Evolutionary conservation across 805 yeast species (phyloP), one percentile per base, ranked within the genome.

Genomic region (Yamadazyma sp.): DNA sequence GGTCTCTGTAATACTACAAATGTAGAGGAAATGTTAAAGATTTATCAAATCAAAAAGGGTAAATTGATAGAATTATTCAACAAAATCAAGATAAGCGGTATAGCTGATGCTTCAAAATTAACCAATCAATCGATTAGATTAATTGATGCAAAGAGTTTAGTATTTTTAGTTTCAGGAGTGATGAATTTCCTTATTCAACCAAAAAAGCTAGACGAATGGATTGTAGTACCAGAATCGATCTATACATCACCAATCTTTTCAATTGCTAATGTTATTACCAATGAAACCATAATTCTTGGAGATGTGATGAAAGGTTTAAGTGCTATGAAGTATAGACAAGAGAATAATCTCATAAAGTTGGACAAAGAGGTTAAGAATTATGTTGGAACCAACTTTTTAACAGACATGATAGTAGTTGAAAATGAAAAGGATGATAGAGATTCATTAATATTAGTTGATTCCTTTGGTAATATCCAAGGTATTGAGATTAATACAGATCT

Each of bases 401-500:
- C 41, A 7, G 39, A 28, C 29, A 10, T 33, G 11, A 22, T 22
- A 4, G 14, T 24, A 18, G 7, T 40, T 7, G 23, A 20, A 0
- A 33, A 40, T 22, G 32, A 35, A 7, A 18, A 47, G 6, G 22
- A n/a, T 6, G 12, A 24, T 8, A 14, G 16, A 12, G 19, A 24
- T 13, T 7, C 14, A 4, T 20, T 37, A 4, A 10, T 58, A 0
- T 33, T 40, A 13, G 62, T 59, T 4, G 69, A 62, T 33, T 47
- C 60, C 1, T 39, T 45, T 13, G 70, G 70, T 2, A 61, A 62
- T 32, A 21, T 57, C 10, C 46, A 36, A 27, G 48, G 44, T 25
- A 33, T 23, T 12, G 29, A 18, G 7, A 13, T 22, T 4, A 17
- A 29, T 12, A 40, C 27, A 2, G 22, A 19, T n/a, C 40, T 33